Evolutionary conservation across 2,329 filamentous ascomycete genomes (phyloP).

Genomic region (Botrytis porri): DNA sequence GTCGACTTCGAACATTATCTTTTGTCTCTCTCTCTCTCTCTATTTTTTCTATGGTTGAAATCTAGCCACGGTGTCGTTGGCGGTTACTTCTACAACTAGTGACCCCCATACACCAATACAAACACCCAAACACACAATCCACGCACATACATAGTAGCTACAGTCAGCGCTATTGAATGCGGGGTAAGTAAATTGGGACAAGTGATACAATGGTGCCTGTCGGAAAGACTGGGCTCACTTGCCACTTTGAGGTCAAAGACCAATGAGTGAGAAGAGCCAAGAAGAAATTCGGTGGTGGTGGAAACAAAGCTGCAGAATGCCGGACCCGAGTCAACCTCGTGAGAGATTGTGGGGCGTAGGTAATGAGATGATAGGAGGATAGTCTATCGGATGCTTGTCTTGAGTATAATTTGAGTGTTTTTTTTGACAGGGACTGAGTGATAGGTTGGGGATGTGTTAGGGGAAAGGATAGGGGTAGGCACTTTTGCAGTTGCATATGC

Average conservation of each 20-base stretch:
- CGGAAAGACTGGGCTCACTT: neutral
- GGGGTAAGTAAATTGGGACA: neutral
- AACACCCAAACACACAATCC: neutral
- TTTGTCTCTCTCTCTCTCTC: neutral
- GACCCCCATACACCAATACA: neutral
- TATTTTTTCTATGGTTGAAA: neutral
- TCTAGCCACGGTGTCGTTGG: neutral
- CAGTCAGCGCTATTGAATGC: conserved; percentile 1
- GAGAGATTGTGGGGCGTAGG: neutral
- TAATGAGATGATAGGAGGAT: neutral
- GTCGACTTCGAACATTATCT: neutral
- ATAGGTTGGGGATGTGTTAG: neutral
- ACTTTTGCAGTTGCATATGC: neutral
- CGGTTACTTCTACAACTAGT: neutral
- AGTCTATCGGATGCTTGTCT: neutral
- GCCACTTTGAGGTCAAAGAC: neutral
- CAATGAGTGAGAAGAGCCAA: neutral
- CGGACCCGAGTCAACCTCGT: conserved; percentile 6
- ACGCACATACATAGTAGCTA: neutral
- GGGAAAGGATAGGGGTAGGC: neutral
- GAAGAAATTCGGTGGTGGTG: neutral
- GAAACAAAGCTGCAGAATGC: neutral
- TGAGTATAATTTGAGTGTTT: neutral
- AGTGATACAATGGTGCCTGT: neutral
- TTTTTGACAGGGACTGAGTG: no score